Conservation (phyloP, 1,139 yeast genomes). For the Sugiyamaella neomexicana region DNA sequence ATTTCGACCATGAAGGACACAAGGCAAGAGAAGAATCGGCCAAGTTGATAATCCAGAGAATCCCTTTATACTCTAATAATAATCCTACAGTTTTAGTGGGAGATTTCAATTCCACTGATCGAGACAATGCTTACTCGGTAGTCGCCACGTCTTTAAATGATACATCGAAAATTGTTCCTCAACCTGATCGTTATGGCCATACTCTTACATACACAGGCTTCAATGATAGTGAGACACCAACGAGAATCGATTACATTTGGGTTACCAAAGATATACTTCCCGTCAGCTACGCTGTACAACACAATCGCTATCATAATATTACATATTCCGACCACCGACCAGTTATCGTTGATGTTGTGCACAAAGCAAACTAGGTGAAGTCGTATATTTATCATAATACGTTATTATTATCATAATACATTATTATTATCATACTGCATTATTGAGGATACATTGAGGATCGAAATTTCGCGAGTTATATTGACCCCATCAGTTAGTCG, state of each 20-base stretch:
- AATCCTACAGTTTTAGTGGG: slow-evolving; percentile 40
- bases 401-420: neutral
- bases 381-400: neutral
- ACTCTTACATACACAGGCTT: slow-evolving; percentile 54
- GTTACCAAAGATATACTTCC: slow-evolving; percentile 36
- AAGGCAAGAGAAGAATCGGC: slow-evolving; percentile 52
- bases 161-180: slow-evolving; percentile 28
- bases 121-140: slow-evolving; percentile 51
- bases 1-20: slow-evolving; percentile 56
- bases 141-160: slow-evolving; percentile 44
- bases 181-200: slow-evolving; percentile 45
- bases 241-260: slow-evolving; percentile 54
- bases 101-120: slow-evolving; percentile 58
- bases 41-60: slow-evolving; percentile 47
- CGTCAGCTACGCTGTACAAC: slow-evolving; percentile 48
- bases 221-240: slow-evolving; percentile 36
- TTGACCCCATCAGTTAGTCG: neutral
- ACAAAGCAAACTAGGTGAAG: slow-evolving; percentile 2
- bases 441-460: too few species aligned
- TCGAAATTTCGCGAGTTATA: neutral
- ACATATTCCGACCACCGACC: slow-evolving; percentile 60
- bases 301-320: slow-evolving; percentile 47
- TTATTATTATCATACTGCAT: neutral
- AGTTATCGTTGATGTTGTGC: slow-evolving; percentile 47
- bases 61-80: slow-evolving; percentile 40